Evolutionary conservation across 805 yeast species (phyloP), one percentile per base, ranked within the genome.

Genomic region (Zygotorulaspora danielsina): DNA sequence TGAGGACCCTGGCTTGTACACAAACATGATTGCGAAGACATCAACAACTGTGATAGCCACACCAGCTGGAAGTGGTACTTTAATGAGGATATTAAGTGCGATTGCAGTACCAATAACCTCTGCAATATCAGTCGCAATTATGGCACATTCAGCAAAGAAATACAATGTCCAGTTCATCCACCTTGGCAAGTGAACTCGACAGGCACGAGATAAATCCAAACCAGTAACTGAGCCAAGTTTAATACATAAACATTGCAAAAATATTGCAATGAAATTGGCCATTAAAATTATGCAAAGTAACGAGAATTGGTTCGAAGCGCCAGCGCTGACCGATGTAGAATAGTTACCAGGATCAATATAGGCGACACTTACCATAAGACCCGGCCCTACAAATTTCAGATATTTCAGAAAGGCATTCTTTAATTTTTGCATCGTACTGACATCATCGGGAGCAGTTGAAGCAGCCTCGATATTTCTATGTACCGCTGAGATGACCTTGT

Each of bases 281-380:
- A 87, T 54, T 36, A 87, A 68, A 3, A 87, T 73, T 20, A 82
- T 72, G 60, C 85, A 84, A 36, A 88, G 69, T 37, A 87, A 73
- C 42, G 81, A 75, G 61, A 80, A 88, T 55, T 79, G 75, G 53
- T 79, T 84, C 39, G 78, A 72, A 2, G 95, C 89, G 36, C 96
- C 97, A 1, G 95, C 86, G 11, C 85, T 75, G 1, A 88, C 95
- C 11, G 93, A 87, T 0, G 96, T 84, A 31, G 94, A 78, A 63
- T 86, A 88, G 62, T 88, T 88, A 30, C 97, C 97, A 1, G 96
- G 96, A 58, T 88, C 97, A 72, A 88, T 84, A 55, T 88, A 89
- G 2, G 95, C 93, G 38, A 89, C 95, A 20, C 88, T 75, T 17
- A 88, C 87, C 77, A 87, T 73, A 28, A 88, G 70, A 0, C 96